These are phyloP conservation scores for Pseudohalonectria lignicola DNA, from an alignment of 2,329 filamentous ascomycete genomes.

Conservation along the genomic window DNA sequence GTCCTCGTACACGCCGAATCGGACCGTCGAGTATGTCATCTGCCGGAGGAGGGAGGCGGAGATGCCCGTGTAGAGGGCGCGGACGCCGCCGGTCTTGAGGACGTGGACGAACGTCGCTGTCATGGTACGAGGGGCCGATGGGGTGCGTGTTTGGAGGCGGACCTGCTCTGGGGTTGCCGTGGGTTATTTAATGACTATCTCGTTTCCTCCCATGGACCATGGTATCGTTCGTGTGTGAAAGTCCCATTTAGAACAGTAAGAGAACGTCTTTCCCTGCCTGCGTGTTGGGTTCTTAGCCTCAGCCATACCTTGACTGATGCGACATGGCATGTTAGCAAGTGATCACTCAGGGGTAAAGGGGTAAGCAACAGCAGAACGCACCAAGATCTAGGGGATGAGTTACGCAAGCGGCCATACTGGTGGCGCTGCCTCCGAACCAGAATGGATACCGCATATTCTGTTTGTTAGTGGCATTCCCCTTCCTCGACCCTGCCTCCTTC, in stretches of 20 bases:
- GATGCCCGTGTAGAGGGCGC: slow-evolving; percentile 59
- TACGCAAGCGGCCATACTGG: background rate
- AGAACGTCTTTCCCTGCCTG: too few relatives aligned
- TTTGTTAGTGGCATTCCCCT: background rate
- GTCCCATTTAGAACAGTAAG: too few relatives aligned
- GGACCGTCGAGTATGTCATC: slow-evolving; percentile 61
- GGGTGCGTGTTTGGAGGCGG: background rate
- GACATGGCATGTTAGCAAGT: background rate
- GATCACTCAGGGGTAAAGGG: too few relatives aligned
- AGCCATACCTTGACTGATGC: slow-evolving; percentile 1
- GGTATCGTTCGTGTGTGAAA: background rate
- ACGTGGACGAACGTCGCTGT: background rate
- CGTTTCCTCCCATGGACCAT: too few relatives aligned
- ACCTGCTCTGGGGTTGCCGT: background rate
- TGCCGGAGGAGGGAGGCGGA: slow-evolving; percentile 57
- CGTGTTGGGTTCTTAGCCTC: too few relatives aligned
- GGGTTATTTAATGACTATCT: too few relatives aligned
- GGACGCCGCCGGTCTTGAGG: slow-evolving; percentile 37
- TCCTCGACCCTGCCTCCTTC: too few relatives aligned
- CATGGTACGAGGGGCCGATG: background rate
- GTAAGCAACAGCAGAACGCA: too few relatives aligned
- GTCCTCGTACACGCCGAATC: slow-evolving; percentile 61
- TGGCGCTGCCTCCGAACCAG: slow-evolving; percentile 1
- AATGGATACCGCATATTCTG: slow-evolving; percentile 1
- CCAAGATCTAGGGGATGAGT: background rate